Evolutionary conservation across 2,329 filamentous ascomycete genomes (phyloP), one percentile per base, ranked within the genome.

Genomic region (Mollisiaceae sp.): DNA sequence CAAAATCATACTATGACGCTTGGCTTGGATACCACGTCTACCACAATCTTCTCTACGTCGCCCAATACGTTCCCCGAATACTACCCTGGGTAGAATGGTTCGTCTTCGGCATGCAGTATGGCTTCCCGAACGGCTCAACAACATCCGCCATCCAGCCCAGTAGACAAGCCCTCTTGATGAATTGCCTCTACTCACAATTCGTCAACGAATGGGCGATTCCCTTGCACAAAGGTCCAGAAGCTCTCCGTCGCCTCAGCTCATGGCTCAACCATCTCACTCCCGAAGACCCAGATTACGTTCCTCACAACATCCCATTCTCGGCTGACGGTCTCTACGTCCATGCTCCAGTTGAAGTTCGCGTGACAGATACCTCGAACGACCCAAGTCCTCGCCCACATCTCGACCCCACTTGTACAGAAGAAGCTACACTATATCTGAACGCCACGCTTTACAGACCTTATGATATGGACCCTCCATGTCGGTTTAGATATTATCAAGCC

Each of bases 171-270:
- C 85, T 98, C 55, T 83, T 97, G 60, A 94, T 99, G 91, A 95
- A 99, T 81, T 99, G 95, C 75, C 86, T 98, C 6, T 99, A 97
- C 82, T 94, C 91, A n/a, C 95, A 99, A 76, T 97, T 93, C 73
- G 95, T 99, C 70, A 97, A 99, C 77, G 95, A 99, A 77, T 99
- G 95, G 95, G 94, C 94, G 0, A 85, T 99, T 8, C 94, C 95
- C 1, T 83, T 99, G 0, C 82, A 88, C 69, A 90, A 91, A 71
- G 95, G 95, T 0, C 94, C 94, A 15, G 94, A 97, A 78, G 94
- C 93, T 8, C 86, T 99, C 52, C 85, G 82, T 38, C 88, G 95
- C 11, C 84, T 99, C 14, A 91, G 90, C 45, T 90, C 91, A 57
- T 99, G 95, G 95, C 83, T 99, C 61, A 90, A 89, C 76, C 81